Evolutionary conservation across 306 rosid genomes (phyloP).

Genomic region (Mucuna pruriens): DNA sequence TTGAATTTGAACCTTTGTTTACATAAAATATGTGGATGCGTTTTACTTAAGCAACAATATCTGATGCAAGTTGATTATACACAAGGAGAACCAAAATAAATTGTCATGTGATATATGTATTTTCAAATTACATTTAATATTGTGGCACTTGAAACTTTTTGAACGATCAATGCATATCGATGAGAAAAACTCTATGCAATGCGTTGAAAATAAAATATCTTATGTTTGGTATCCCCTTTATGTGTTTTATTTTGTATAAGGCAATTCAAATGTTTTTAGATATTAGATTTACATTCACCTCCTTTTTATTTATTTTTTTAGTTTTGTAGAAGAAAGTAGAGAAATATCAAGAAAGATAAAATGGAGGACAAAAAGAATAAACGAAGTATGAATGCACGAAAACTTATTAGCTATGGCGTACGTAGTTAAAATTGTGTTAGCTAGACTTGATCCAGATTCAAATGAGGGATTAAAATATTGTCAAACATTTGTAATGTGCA

Average conservation of each 20-base stretch:
- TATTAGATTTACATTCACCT: background rate
- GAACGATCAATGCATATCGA: background rate
- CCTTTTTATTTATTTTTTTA: background rate
- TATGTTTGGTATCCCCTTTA: background rate
- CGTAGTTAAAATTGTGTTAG: background rate
- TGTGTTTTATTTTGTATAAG: background rate
- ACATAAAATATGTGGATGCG: background rate
- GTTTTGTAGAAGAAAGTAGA: too few relatives aligned
- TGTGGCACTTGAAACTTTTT: background rate
- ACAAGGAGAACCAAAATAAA: background rate
- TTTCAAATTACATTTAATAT: background rate
- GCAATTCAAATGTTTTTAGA: background rate
- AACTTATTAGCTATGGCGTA: background rate
- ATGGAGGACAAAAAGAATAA: background rate
- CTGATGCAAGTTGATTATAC: background rate
- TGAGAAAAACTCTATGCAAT: background rate
- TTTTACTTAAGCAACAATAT: slow-evolving; percentile 5
- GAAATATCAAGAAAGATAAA: background rate
- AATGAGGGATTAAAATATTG: background rate
- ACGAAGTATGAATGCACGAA: background rate
- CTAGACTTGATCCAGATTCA: background rate
- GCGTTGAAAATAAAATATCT: background rate
- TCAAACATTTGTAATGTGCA: background rate
- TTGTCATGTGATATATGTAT: background rate
- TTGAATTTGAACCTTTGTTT: background rate